Evolutionary conservation across 1,284 basidiomycete genomes (phyloP).

Genomic region (Rhodofomes roseus): DNA sequence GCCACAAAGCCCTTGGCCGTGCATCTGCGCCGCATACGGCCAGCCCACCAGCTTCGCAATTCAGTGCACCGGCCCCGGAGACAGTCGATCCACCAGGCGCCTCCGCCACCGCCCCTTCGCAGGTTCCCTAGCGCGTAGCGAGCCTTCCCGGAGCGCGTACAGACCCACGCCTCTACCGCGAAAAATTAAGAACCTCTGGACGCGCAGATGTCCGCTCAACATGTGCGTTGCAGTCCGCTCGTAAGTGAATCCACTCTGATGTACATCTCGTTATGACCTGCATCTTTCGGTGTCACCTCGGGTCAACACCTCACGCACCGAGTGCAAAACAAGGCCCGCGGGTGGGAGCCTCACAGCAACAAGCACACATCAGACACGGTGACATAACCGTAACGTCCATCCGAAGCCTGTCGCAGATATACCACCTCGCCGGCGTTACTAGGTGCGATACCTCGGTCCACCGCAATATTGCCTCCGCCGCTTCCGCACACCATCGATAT

Average conservation of each 20-base stretch:
- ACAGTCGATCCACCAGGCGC: background rate
- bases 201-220: too few species aligned
- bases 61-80: background rate
- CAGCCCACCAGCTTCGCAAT: background rate
- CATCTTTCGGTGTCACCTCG: background rate
- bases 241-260: too few species aligned
- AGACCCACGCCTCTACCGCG: too few species aligned
- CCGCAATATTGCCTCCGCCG: background rate
- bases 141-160: background rate
- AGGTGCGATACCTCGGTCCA: background rate
- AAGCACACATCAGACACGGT: background rate
- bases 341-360: background rate
- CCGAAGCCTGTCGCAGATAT: background rate
- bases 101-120: background rate
- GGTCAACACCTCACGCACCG: background rate
- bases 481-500: background rate
- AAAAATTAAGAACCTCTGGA: too few species aligned
- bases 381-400: background rate
- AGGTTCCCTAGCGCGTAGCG: background rate
- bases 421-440: background rate
- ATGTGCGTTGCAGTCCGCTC: too few species aligned
- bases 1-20: background rate
- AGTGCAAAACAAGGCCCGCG: background rate
- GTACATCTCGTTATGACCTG: too few species aligned
- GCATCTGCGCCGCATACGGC: background rate